Evolutionary conservation across 2,329 filamentous ascomycete genomes (phyloP).

Genomic region (Trichophyton mentagrophytes): DNA sequence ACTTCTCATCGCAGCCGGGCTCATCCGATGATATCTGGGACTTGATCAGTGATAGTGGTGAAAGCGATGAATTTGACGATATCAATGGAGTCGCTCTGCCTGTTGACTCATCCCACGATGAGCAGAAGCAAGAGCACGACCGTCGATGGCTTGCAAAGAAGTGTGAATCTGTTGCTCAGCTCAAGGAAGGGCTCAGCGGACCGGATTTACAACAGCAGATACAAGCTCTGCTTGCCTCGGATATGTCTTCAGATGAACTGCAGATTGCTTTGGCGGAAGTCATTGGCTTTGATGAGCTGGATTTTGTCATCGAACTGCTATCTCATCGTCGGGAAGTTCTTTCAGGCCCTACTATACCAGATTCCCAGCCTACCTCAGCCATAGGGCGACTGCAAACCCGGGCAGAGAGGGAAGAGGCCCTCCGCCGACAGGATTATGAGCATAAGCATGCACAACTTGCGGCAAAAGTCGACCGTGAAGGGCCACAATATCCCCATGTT

Average conservation of each 20-base stretch:
- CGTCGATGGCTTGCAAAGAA: conserved; percentile 58
- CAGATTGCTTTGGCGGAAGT: conserved; percentile 82
- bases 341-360: conserved; percentile 19
- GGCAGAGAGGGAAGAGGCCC: conserved; percentile 63
- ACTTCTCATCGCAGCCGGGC: conserved; percentile 43
- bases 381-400: conserved; percentile 54
- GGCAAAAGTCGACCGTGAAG: conserved; percentile 55
- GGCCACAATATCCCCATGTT: conserved; percentile 79
- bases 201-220: conserved; percentile 68
- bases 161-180: conserved; percentile 53
- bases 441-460: conserved; percentile 69
- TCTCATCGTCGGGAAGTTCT: conserved; percentile 58
- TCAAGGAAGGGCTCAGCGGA: conserved; percentile 53
- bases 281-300: conserved; percentile 83
- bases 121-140: conserved; percentile 35
- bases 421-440: conserved; percentile 62
- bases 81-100: conserved; percentile 30
- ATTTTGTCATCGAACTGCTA: conserved; percentile 86
- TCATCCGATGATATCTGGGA: conserved; percentile 78
- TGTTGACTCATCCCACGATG: background rate
- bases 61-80: conserved; percentile 52
- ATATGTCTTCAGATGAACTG: conserved; percentile 67
- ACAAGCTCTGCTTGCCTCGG: conserved; percentile 56
- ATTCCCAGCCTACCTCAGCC: conserved; percentile 21
- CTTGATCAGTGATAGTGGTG: conserved; percentile 63